Base-by-base conservation (phyloP, 192 early-diverging fungal species). In the Coemansia brasiliensis region DNA sequence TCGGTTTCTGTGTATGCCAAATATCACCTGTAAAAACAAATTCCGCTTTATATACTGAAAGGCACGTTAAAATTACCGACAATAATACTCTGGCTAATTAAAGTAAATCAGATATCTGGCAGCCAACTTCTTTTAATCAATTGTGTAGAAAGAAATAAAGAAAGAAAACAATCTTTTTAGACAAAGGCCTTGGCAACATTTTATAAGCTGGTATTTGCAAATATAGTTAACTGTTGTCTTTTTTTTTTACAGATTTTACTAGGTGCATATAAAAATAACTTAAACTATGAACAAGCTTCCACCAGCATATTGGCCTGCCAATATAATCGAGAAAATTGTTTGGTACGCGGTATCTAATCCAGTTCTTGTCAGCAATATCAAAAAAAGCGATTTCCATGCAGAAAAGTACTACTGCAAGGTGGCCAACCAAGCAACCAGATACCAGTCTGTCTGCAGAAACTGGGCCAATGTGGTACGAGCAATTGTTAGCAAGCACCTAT, bases 391-490 rank as follows among this genome's bases (percentile, higher is more conserved):
- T 29, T 29, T 29, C 3, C 27, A 29, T 29, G 27, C 27, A 29
- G 27, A 6, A 29, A 29, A 29, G 27, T 29, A 29, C 6, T 6
- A 3, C 27, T 29, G 27, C 27, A 29, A 29, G 27, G 27, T 29
- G 3, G 27, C 27, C 27, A 29, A 29, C 27, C 27, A 29, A 6
- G 6, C 27, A 3, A 29, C 6, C 1, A 39, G 2, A 39, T 39
- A 22, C 29, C 17, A 12, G 57, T 39, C 29, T 20, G 40, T 55
- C 5, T 55, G 39, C 53, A 12, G 39, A 6, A 40, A 55, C 45
- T 48, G 45, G 45, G 22, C 13, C 12, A 20, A 15, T 25, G 5
- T 48, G 16, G 13, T 27, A 4, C 5, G 25, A 13, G 22, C 13
- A 4, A 9, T 48, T 13, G 21, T 9, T 11, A 48, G 45, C 7